phyloP scores from a whole-genome alignment of 1,139 yeast genomes.

The Candida mesenterica region DNA sequence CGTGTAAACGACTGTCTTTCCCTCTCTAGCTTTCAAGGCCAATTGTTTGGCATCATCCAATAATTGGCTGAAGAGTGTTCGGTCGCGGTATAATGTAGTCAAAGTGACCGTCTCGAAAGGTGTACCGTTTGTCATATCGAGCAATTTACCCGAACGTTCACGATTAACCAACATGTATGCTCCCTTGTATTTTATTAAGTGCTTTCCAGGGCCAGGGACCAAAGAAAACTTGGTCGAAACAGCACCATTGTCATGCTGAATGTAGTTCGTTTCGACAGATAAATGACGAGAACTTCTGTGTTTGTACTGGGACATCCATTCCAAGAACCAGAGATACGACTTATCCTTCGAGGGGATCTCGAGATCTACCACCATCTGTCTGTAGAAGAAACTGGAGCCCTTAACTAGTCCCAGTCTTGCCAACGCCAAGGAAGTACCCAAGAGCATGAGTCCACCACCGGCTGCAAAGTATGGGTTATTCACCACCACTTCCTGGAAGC shows the following conservation, averaged over 20 bases:
- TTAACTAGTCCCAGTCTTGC: conserved; percentile 69
- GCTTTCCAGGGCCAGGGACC: conserved; percentile 99
- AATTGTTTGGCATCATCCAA: conserved; percentile 79
- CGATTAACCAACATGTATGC: conserved; percentile 88
- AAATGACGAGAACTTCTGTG: conserved; percentile 76
- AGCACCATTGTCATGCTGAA: conserved; percentile 92
- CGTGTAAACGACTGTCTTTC: conserved; percentile 89
- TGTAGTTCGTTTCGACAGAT: conserved; percentile 82
- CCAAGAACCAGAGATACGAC: conserved; percentile 90
- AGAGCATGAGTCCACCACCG: conserved; percentile 92
- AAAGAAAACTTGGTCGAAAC: conserved; percentile 82
- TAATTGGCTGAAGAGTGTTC: conserved; percentile 66
- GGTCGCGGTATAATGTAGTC: conserved; percentile 84
- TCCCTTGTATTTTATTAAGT: conserved; percentile 77
- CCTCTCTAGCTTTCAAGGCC: conserved; percentile 84
- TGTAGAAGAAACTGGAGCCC: conserved; percentile 65
- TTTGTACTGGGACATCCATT: conserved; percentile 91
- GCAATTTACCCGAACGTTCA: conserved; percentile 84
- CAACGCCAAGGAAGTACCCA: conserved; percentile 84
- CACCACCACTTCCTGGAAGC: conserved; percentile 55
- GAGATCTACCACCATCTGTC: conserved; percentile 84
- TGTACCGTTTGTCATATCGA: conserved; percentile 87
- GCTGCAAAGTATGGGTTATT: conserved; percentile 95
- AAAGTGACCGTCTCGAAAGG: conserved; percentile 95
- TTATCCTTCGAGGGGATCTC: conserved; percentile 94